phyloP scores from a whole-genome alignment of 2,329 filamentous ascomycete species.

The Hymenoscyphus occultus region DNA sequence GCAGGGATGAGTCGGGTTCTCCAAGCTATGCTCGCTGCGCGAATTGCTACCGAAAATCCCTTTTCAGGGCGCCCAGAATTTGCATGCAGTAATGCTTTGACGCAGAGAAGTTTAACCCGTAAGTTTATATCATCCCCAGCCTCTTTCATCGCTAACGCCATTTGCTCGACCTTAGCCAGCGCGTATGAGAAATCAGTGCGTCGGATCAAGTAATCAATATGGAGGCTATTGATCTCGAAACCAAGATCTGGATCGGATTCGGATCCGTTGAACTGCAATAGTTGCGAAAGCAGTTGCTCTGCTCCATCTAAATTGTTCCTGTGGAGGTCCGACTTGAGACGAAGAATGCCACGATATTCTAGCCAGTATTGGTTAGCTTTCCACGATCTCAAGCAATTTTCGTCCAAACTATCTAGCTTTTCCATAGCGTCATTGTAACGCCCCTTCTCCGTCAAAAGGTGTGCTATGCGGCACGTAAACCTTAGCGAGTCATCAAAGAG shows the following conservation, averaged over 20 bases:
- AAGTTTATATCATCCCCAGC: slow-evolving; percentile 59
- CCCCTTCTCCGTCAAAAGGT: slow-evolving; percentile 63
- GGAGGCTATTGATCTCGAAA: slow-evolving; percentile 56
- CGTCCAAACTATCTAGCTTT: slow-evolving; percentile 57
- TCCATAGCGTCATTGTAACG: slow-evolving; percentile 66
- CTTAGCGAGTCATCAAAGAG: slow-evolving; percentile 78
- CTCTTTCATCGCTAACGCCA: slow-evolving; percentile 49
- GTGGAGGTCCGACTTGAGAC: slow-evolving; percentile 60
- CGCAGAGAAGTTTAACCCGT: slow-evolving; percentile 57
- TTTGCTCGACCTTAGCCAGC: slow-evolving; percentile 50
- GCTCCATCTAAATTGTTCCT: slow-evolving; percentile 55
- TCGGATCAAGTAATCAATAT: slow-evolving; percentile 57
- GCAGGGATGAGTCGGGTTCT: slow-evolving; percentile 55
- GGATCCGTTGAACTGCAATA: slow-evolving; percentile 41
- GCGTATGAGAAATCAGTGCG: slow-evolving; percentile 51
- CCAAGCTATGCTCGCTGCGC: slow-evolving; percentile 62
- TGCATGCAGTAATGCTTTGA: slow-evolving; percentile 61
- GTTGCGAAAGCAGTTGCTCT: slow-evolving; percentile 53
- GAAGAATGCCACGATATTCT: slow-evolving; percentile 64
- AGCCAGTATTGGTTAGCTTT: slow-evolving; percentile 75
- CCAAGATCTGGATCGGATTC: slow-evolving; percentile 57
- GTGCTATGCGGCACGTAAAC: slow-evolving; percentile 67
- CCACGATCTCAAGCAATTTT: slow-evolving; percentile 64
- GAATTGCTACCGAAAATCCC: slow-evolving; percentile 63
- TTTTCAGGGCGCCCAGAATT: slow-evolving; percentile 58